Conservation (phyloP, 2,329 filamentous ascomycete genomes). For the Trichoderma atrobrunneum region DNA sequence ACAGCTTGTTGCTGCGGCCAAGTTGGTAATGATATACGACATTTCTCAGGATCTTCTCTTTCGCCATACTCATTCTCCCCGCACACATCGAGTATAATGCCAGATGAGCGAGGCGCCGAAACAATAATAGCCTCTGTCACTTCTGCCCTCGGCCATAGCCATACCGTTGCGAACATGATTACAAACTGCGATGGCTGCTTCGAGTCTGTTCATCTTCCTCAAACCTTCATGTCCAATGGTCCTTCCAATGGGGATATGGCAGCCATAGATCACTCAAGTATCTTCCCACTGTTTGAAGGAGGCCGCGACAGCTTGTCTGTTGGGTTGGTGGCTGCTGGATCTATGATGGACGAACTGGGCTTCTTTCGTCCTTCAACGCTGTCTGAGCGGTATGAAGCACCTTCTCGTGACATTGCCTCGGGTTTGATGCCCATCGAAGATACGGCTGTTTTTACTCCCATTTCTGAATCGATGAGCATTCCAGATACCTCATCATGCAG, state of each 20-base stretch:
- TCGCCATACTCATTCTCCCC: neutral
- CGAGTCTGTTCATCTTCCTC: neutral
- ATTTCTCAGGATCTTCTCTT: accelerated
- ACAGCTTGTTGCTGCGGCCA: neutral
- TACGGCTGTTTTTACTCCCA: neutral
- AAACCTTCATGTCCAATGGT: accelerated
- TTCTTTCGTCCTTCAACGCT: neutral
- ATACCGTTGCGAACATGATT: accelerated
- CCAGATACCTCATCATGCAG: neutral
- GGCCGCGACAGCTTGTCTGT: accelerated
- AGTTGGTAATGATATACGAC: neutral
- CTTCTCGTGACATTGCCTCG: neutral
- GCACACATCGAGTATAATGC: too few relatives aligned
- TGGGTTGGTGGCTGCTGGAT: neutral
- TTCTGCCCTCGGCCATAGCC: neutral
- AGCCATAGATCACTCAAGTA: accelerated
- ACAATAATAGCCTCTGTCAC: neutral
- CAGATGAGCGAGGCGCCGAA: neutral
- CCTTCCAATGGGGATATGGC: neutral
- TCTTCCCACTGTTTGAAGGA: neutral
- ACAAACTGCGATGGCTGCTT: neutral
- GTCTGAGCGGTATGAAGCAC: neutral
- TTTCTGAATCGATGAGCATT: neutral
- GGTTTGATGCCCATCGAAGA: neutral
- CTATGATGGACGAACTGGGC: neutral